These are phyloP conservation scores for Colletotrichum sp. DNA, from an alignment of 2,329 filamentous ascomycete genomes.

Conservation along the genomic window DNA sequence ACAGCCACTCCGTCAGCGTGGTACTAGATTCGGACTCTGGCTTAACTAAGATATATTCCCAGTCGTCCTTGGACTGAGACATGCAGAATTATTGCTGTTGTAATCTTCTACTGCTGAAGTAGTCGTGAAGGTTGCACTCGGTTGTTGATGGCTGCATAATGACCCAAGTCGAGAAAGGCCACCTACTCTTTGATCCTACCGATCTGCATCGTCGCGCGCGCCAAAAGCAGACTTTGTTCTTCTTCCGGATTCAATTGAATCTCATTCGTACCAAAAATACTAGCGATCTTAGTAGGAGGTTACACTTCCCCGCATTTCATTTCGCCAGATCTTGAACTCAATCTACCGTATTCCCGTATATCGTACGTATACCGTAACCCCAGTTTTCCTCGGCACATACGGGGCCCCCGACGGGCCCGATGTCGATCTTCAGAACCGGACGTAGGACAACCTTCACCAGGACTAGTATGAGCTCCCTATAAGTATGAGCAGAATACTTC, in stretches of 20 bases:
- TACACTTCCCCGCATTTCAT: background rate
- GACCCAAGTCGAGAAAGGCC: no score
- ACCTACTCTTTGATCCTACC: no score
- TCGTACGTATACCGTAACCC: background rate
- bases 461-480: background rate
- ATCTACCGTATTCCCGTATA: background rate
- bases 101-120: fast-evolving
- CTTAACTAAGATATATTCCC: no score
- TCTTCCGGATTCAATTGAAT: no score
- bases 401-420: background rate
- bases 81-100: no score
- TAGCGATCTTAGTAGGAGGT: background rate
- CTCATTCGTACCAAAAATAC: no score
- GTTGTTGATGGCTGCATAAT: no score
- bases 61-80: fast-evolving
- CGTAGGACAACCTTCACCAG: background rate
- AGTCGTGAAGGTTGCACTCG: no score
- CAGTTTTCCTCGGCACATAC: background rate
- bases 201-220: no score
- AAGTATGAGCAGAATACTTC: background rate
- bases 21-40: no score
- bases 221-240: no score
- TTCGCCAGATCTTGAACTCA: background rate
- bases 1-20: fast-evolving
- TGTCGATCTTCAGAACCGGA: background rate